Evolutionary conservation across 2,329 filamentous ascomycete species (phyloP).

Genomic region (Pestalotiopsis sp.): DNA sequence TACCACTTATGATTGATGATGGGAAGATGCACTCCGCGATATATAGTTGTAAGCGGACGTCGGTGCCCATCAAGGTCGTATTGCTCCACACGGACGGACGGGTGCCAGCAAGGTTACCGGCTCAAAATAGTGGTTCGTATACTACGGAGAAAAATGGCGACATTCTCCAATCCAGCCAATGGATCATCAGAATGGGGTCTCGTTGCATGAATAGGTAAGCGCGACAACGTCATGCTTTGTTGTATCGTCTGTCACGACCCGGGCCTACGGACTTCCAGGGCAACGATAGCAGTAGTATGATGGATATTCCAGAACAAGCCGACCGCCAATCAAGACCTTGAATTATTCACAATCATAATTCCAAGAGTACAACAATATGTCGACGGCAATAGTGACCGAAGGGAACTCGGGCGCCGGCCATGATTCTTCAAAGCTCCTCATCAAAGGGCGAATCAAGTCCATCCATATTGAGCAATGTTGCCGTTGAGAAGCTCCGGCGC

Average conservation of each 20-base stretch:
- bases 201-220: neutral
- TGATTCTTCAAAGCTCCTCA: conserved; percentile 28
- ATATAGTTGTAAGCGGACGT: neutral
- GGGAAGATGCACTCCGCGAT: neutral
- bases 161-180: neutral
- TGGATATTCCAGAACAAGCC: too few species aligned
- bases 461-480: conserved; percentile 40
- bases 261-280: too few species aligned
- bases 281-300: too few species aligned
- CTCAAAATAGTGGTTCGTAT: neutral
- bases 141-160: neutral
- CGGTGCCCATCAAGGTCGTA: neutral
- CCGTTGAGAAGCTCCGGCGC: conserved; percentile 39
- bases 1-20: neutral
- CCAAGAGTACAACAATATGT: conserved; percentile 24
- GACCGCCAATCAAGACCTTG: too few species aligned
- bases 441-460: conserved; percentile 12
- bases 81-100: neutral
- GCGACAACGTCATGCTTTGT: neutral
- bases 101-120: neutral
- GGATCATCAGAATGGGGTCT: neutral
- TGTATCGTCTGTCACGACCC: neutral
- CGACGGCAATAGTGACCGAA: conserved; percentile 39
- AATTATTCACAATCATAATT: neutral
- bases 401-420: conserved; percentile 41